A percentile compares a stretch with the other conserved stretches of the same genome.
These are phyloP conservation scores for Otatea glauca DNA, from an alignment of 176 grass and related monocot genomes.

Conservation along the genomic window DNA sequence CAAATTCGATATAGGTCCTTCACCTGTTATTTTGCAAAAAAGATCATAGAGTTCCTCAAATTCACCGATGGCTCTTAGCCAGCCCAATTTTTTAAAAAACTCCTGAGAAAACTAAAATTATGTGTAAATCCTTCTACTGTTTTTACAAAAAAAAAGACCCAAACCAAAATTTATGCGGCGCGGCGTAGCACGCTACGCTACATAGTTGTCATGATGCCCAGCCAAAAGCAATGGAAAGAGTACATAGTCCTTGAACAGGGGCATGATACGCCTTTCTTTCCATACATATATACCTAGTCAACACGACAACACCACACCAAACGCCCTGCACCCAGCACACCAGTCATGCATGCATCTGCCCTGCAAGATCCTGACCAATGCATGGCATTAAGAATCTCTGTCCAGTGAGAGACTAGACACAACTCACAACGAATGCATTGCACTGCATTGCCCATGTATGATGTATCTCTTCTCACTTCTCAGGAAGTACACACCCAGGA, in stretches of 20 bases:
- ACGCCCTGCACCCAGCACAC: not conserved
- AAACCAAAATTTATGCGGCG: no score
- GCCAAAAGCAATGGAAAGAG: not conserved
- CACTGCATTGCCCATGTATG: not conserved
- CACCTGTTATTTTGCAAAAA: no score
- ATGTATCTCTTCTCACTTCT: not conserved
- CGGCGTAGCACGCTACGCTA: no score
- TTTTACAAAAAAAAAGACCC: no score
- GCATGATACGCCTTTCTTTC: not conserved
- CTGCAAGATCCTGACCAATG: not conserved
- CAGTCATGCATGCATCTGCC: not conserved
- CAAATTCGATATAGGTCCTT: no score
- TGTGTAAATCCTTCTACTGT: no score
- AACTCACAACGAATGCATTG: not conserved
- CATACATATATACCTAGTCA: not conserved
- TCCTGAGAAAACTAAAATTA: no score
- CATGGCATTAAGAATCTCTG: not conserved
- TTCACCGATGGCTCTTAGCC: no score
- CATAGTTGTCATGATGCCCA: not conserved
- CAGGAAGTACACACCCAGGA: no score
- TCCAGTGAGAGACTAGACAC: no score
- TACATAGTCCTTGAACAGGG: not conserved
- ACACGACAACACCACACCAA: constrained; percentile 25
- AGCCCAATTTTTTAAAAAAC: no score
- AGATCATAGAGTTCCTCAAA: no score